Evolutionary conservation across 2,329 filamentous ascomycete genomes (phyloP).

Genomic region (Orbilia javanica): DNA sequence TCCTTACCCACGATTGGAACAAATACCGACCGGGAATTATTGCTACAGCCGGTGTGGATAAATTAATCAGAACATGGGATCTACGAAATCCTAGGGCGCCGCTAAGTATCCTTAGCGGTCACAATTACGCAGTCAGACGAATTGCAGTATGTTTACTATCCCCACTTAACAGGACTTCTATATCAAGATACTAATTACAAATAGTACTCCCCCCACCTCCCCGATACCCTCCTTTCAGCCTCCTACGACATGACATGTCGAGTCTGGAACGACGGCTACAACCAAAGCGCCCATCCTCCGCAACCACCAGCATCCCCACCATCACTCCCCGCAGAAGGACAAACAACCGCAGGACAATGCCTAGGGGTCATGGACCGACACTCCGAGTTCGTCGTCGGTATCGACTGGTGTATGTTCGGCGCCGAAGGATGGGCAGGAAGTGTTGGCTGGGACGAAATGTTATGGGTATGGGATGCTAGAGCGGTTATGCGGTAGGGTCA

Average conservation of each 20-base stretch:
- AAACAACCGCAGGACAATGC: slow-evolving; percentile 72
- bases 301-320: slow-evolving; percentile 66
- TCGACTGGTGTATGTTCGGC: slow-evolving; percentile 98
- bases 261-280: slow-evolving; percentile 86
- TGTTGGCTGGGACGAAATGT: slow-evolving; percentile 91
- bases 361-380: slow-evolving; percentile 90
- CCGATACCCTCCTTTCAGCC: slow-evolving; percentile 85
- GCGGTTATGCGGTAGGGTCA: slow-evolving; percentile 70
- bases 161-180: neutral
- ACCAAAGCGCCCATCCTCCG: slow-evolving; percentile 59
- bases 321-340: slow-evolving; percentile 59
- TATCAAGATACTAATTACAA: neutral
- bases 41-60: slow-evolving; percentile 90
- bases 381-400: slow-evolving; percentile 94
- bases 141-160: slow-evolving; percentile 68
- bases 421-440: slow-evolving; percentile 95
- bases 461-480: slow-evolving; percentile 92
- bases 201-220: slow-evolving; percentile 90
- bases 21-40: slow-evolving; percentile 90
- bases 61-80: slow-evolving; percentile 88
- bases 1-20: slow-evolving; percentile 98
- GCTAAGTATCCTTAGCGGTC: slow-evolving; percentile 79
- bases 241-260: slow-evolving; percentile 99
- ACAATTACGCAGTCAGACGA: slow-evolving; percentile 89
- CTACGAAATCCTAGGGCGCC: slow-evolving; percentile 83